Base-by-base conservation (phyloP, 2,329 filamentous ascomycete species). In the Ophiocordyceps camponoti-rufipedis region DNA sequence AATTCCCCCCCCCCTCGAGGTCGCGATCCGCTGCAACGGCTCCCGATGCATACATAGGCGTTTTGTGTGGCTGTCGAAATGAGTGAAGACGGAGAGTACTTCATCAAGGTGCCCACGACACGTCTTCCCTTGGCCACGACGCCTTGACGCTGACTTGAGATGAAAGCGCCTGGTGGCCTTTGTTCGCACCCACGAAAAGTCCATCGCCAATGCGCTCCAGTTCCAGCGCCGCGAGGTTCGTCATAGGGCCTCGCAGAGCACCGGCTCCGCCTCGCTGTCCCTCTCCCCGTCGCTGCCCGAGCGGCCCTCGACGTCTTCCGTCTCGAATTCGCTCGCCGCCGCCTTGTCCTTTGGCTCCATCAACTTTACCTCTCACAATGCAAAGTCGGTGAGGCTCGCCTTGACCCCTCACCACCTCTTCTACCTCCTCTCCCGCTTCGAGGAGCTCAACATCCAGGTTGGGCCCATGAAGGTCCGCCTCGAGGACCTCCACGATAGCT, bases 111-210 rank as follows among this genome's bases (percentile, higher is more conserved):
- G 23, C 23, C 23, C 3, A 3, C 23, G 23, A 23, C 23, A 5
- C 23, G 23, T 23, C 23, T 23, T 23, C 23, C 23, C 23, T 23
- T 23, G 23, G 23, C 23, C 3, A 23, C 23, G 23, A 23, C 18
- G n/a, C 35, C 16, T 39, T 6, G 35, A 39, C n/a, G 35, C 35
- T 39, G 35, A 39, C 35, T 39, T n/a, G 12, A 9, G 35, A 39
- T n/a, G n/a, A n/a, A n/a, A 95, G 89, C 91, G 94, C 73, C 75
- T 98, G 61, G 88, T 89, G 60, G 82, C 82, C 66, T 96, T 94
- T 66, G 87, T 98, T 65, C 86, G 88, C 51, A 94, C 87, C 46
- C 87, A 98, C 69, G 91, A 98, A 66, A 94, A 94, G 67, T 89
- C 88, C 35, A 76, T 98, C 51, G 91, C 91, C 59, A 96, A 96